Evolutionary conservation across 2,329 filamentous ascomycete genomes (phyloP).

Genomic region (Colletotrichum aenigma): DNA sequence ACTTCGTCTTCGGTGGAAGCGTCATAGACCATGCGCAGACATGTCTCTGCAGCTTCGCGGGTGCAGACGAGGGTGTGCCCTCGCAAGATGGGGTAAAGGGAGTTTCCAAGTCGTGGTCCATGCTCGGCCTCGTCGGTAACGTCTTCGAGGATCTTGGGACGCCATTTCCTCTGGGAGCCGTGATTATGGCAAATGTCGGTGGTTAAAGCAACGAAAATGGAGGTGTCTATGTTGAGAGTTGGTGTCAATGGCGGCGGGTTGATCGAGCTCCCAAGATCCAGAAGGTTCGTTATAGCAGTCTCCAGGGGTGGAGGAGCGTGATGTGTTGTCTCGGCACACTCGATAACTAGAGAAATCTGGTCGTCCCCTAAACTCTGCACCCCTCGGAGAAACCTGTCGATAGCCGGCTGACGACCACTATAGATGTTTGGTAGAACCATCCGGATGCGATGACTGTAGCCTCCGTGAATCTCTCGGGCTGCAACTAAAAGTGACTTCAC

Average conservation of each 20-base stretch:
- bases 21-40: constrained; percentile 26
- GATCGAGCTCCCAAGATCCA: constrained; percentile 28
- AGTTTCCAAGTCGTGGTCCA: constrained; percentile 18
- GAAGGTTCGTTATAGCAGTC: constrained; percentile 31
- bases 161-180: constrained; percentile 37
- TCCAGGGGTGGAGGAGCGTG: constrained; percentile 27
- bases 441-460: constrained; percentile 37
- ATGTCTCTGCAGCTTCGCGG: constrained; percentile 39
- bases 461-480: constrained; percentile 32
- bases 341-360: constrained; percentile 33
- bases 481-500: constrained; percentile 35
- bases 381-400: constrained; percentile 34
- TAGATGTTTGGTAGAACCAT: constrained; percentile 37
- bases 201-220: constrained; percentile 41
- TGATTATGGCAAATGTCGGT: constrained; percentile 41
- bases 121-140: constrained; percentile 18
- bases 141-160: constrained; percentile 14
- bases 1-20: constrained; percentile 11
- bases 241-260: constrained; percentile 29
- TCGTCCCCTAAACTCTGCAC: constrained; percentile 30
- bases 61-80: constrained; percentile 39
- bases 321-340: constrained; percentile 24
- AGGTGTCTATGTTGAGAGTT: constrained; percentile 43
- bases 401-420: constrained; percentile 27
- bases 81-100: constrained; percentile 36